Conservation (phyloP, 306 rosid genomes). For the Geum urbanum region DNA sequence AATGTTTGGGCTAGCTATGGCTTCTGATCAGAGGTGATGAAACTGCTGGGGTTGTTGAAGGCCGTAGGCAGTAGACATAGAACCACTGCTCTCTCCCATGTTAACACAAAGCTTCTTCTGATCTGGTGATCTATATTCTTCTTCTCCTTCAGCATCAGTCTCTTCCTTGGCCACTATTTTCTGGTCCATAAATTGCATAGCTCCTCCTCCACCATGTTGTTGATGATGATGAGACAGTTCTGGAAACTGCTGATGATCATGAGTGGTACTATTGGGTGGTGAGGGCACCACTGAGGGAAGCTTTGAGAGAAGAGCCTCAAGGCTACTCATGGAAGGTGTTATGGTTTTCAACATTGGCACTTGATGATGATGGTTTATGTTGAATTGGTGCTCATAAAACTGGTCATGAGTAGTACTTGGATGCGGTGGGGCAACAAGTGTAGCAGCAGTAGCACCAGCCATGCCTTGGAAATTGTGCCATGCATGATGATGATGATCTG, state of each 20-base stretch:
- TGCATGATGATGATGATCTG: constrained; percentile 17
- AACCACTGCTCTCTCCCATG: constrained; percentile 58
- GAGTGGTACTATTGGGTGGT: background rate
- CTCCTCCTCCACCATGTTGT: constrained; percentile 27
- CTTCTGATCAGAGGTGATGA: constrained; percentile 32
- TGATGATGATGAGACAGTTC: constrained; percentile 13
- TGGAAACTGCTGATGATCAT: constrained; percentile 18
- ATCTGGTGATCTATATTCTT: constrained; percentile 42
- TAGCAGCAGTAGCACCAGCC: background rate
- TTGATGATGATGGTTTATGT: constrained; percentile 13
- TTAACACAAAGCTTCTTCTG: constrained; percentile 25
- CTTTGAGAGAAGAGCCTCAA: constrained; percentile 52
- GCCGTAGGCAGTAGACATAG: constrained; percentile 31
- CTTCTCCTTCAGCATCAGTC: constrained; percentile 29
- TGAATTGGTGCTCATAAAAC: constrained; percentile 36
- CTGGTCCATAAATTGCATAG: constrained; percentile 42
- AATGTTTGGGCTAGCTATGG: background rate
- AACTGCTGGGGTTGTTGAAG: constrained; percentile 33
- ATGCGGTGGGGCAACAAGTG: constrained; percentile 26
- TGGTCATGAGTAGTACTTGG: constrained; percentile 27
- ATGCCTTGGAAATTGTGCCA: constrained; percentile 56
- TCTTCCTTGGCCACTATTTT: constrained; percentile 63
- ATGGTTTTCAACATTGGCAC: constrained; percentile 19
- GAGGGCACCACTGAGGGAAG: constrained; percentile 43
- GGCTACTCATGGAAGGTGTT: constrained; percentile 53